phyloP scores from a whole-genome alignment of 257 asterid genomes.

The Penstemon eatonii region DNA sequence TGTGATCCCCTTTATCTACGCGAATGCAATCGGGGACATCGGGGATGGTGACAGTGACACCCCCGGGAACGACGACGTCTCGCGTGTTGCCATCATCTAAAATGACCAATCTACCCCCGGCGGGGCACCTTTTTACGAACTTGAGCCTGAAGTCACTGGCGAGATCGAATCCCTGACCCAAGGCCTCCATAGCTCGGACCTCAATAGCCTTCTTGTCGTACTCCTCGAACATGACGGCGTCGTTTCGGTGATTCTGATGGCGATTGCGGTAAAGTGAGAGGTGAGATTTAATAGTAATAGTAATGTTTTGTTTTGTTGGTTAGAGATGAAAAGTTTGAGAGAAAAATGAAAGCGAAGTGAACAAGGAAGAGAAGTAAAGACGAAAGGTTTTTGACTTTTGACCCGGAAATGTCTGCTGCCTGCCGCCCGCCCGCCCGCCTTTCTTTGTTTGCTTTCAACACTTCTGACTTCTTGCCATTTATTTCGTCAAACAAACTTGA shows the following conservation, averaged over 20 bases:
- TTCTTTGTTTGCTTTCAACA: not conserved
- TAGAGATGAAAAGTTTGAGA: not conserved
- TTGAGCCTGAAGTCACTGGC: constrained; percentile 95
- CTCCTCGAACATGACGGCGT: constrained; percentile 40
- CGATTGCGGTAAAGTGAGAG: not conserved
- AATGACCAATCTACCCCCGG: constrained; percentile 63
- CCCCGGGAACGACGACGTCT: constrained; percentile 76
- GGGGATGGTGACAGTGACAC: constrained; percentile 53
- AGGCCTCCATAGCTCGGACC: constrained; percentile 73
- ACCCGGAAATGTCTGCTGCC: not conserved
- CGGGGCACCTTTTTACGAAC: constrained; percentile 67
- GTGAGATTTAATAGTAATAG: not conserved
- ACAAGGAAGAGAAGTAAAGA: not conserved
- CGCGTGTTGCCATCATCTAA: constrained; percentile 56
- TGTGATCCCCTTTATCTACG: constrained; percentile 87
- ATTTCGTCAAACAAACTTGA: too few species aligned
- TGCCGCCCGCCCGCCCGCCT: not conserved
- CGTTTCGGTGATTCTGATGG: not conserved
- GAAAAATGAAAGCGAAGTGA: not conserved
- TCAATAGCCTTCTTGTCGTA: constrained; percentile 61
- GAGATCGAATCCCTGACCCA: constrained; percentile 94
- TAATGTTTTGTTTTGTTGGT: not conserved
- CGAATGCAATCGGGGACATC: constrained; percentile 77
- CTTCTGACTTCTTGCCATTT: not conserved
- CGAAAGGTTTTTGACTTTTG: not conserved